phyloP scores from a whole-genome alignment of 139 green algal genomes.

The Marvania coccoides region DNA sequence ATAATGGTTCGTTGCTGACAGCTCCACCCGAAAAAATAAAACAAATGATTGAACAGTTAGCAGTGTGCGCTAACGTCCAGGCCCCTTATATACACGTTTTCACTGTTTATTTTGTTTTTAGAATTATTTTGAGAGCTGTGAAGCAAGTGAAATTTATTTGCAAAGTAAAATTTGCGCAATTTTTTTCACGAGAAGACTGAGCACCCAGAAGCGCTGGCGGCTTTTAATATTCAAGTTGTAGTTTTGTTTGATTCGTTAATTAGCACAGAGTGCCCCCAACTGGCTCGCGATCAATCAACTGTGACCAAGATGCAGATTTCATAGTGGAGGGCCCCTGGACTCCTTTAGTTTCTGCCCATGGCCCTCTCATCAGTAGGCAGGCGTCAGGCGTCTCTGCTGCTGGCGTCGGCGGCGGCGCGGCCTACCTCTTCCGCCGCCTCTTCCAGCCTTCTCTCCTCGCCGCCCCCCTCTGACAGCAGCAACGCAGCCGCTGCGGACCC shows the following conservation, averaged over 20 bases:
- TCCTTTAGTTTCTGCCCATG: too few species aligned
- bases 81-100: too few species aligned
- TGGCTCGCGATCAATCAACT: too few species aligned
- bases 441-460: not conserved
- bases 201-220: too few species aligned
- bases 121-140: too few species aligned
- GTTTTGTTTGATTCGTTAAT: too few species aligned
- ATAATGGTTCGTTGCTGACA: constrained; percentile 31
- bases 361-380: not conserved
- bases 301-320: too few species aligned
- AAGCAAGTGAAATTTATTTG: too few species aligned
- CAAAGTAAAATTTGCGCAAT: not conserved
- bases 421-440: not conserved
- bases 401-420: not conserved
- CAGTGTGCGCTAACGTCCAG: not conserved
- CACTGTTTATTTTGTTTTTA: too few species aligned
- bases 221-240: too few species aligned
- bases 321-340: too few species aligned
- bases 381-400: not conserved
- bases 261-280: too few species aligned
- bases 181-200: not conserved
- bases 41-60: not conserved
- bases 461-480: not conserved
- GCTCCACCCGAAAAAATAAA: not conserved
- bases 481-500: not conserved